Percentiles rank a stretch among this genome's conserved stretches.
Evolutionary conservation across 495 filamentous ascomycete species (phyloP).

Genomic region (Saxispiralis lemnorum): DNA sequence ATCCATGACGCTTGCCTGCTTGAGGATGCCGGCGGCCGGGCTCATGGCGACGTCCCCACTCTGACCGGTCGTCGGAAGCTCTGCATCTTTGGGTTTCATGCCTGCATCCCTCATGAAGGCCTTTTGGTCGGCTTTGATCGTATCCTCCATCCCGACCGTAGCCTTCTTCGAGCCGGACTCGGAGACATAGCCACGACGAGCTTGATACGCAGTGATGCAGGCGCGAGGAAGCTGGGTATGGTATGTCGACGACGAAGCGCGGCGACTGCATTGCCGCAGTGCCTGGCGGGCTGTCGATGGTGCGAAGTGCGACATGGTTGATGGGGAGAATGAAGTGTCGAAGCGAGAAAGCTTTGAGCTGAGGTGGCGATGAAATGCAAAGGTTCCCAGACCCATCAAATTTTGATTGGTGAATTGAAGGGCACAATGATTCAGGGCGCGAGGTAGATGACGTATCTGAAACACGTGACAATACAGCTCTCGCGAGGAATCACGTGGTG

Average conservation of each 20-base stretch:
- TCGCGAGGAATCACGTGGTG: no score
- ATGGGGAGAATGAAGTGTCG: slow-evolving; percentile 12
- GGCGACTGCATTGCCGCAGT: slow-evolving; percentile 40
- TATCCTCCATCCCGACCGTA: slow-evolving; percentile 64
- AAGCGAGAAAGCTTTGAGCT: neutral
- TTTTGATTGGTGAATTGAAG: no score
- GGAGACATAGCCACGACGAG: slow-evolving; percentile 59
- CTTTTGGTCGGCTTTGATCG: slow-evolving; percentile 68
- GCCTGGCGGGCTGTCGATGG: slow-evolving; percentile 61
- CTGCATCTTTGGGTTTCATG: slow-evolving; percentile 33
- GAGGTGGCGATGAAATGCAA: slow-evolving; percentile 69
- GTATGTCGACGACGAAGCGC: slow-evolving; percentile 8
- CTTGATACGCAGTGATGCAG: slow-evolving; percentile 25
- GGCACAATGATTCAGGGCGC: no score
- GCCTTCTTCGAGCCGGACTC: slow-evolving; percentile 63
- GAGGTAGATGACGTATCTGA: no score
- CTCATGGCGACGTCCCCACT: slow-evolving; percentile 54
- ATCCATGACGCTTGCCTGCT: slow-evolving; percentile 85
- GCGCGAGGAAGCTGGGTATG: slow-evolving; percentile 25
- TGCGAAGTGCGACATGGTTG: slow-evolving; percentile 53
- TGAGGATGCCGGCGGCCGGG: slow-evolving; percentile 71
- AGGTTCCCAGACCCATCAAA: slow-evolving; percentile 49
- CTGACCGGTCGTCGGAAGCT: slow-evolving; percentile 40
- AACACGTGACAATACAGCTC: no score
- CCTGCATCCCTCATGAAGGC: slow-evolving; percentile 59